Conservation (phyloP, 2,329 filamentous ascomycete species). For the Didymella sp. region DNA sequence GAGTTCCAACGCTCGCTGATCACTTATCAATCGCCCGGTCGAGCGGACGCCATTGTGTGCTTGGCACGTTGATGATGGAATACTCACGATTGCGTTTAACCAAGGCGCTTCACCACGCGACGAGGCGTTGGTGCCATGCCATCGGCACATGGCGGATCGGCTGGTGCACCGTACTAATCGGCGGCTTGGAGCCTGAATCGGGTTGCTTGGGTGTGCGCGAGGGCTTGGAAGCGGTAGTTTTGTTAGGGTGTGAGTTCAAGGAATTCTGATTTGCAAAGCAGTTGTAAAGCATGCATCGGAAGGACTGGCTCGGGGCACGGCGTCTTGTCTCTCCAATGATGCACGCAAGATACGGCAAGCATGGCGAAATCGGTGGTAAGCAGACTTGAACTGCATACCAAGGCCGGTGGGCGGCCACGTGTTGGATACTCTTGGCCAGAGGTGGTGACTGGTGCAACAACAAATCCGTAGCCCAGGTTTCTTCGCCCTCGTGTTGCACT, state of each 20-base stretch:
- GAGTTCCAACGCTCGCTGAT: slow-evolving; percentile 7
- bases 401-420: slow-evolving; percentile 16
- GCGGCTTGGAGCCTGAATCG: slow-evolving; percentile 3
- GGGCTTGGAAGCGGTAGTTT: slow-evolving; percentile 9
- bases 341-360: not conserved
- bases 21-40: slow-evolving; percentile 4
- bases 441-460: slow-evolving; percentile 5
- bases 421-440: slow-evolving; percentile 6
- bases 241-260: not conserved
- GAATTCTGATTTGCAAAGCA: not conserved
- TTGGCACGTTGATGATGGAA: not conserved
- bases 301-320: slow-evolving; percentile 15
- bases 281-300: too few relatives aligned
- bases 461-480: slow-evolving; percentile 18
- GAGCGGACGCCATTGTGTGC: not conserved
- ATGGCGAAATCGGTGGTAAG: slow-evolving; percentile 14
- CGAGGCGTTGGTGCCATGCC: slow-evolving; percentile 3
- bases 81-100: slow-evolving; percentile 11
- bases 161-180: slow-evolving; percentile 4
- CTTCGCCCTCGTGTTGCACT: not conserved
- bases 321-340: not conserved
- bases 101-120: slow-evolving; percentile 5
- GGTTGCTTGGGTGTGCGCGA: slow-evolving; percentile 5
- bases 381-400: slow-evolving; percentile 8
- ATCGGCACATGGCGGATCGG: slow-evolving; percentile 8